Evolutionary conservation across 2,329 filamentous ascomycete genomes (phyloP), one percentile per base, ranked within the genome.

Genomic region (Blastomyces silverae): DNA sequence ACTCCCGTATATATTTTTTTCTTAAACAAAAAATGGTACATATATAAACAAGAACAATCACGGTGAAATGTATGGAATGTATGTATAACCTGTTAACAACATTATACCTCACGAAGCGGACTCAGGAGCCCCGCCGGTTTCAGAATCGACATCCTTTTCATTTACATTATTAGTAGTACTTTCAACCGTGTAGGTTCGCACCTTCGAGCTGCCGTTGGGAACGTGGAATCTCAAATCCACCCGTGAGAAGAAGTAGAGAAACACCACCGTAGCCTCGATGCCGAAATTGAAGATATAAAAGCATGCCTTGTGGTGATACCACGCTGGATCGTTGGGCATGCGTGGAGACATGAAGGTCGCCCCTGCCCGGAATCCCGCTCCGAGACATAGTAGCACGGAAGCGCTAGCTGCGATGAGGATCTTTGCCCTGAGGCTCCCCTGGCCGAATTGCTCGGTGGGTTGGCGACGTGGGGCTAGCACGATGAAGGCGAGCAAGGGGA

Each of bases 271-370:
- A 52, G 92, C 78, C 76, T 96, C 92, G 48, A 92, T 80, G 20
- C 79, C 79, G 72, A 90, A 95, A 77, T 90, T 89, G 79, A 94
- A 90, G 72, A 86, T 78, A 78, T 94, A 96, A 79, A 91, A 96
- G 70, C 84, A 85, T 1, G 86, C 84, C 73, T 88, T 89, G 71
- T 79, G 79, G 70, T 91, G 84, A 73, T 87, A 93, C 83, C 87
- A 89, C 5, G 87, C 87, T 1, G 89, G 86, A 65, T 85, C 53
- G 13, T 56, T 78, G 64, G 71, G 70, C 3, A 80, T 84, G 37
- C 81, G 82, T 31, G 78, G 77, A 0, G 79, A 72, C 64, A 80
- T 79, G 75, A 82, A 91, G 37, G 73, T 78, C 0, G 83, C 84
- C 20, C 82, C 88, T 39, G 84, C 80, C 46, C 90, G 84, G 78